Evolutionary conservation across 768 basidiomycete genomes (phyloP).

Genomic region (Boletus vinaceobasis): DNA sequence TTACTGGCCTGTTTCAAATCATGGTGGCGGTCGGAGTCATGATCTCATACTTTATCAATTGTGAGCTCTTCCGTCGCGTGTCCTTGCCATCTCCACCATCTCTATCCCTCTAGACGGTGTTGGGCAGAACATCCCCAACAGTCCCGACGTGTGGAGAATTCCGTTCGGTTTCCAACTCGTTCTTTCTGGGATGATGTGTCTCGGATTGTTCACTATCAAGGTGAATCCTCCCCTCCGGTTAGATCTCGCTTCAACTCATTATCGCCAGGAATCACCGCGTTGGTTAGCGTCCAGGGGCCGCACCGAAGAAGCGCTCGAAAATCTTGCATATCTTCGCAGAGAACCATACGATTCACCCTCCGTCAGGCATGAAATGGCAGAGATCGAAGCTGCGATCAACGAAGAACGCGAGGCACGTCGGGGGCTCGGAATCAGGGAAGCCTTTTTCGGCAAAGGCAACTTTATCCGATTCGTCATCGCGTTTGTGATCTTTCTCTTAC

Average conservation of each 20-base stretch:
- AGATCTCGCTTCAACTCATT: slow-evolving; percentile 8
- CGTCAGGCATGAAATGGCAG: slow-evolving; percentile 62
- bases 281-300: slow-evolving; percentile 68
- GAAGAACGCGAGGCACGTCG: slow-evolving; percentile 66
- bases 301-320: slow-evolving; percentile 48
- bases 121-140: slow-evolving; percentile 46
- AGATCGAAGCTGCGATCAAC: slow-evolving; percentile 75
- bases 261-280: slow-evolving; percentile 63
- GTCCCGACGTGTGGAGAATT: slow-evolving; percentile 60
- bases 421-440: slow-evolving; percentile 66
- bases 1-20: slow-evolving; percentile 85
- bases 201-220: slow-evolving; percentile 67
- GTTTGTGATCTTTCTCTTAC: slow-evolving; percentile 71
- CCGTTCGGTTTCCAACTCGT: slow-evolving; percentile 75
- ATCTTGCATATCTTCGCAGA: slow-evolving; percentile 63
- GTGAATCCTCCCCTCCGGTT: slow-evolving; percentile 20
- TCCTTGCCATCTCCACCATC: slow-evolving; percentile 7
- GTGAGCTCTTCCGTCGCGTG: slow-evolving; percentile 37
- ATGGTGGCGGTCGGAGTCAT: slow-evolving; percentile 83
- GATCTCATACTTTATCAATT: slow-evolving; percentile 80
- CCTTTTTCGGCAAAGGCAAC: slow-evolving; percentile 81
- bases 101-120: slow-evolving; percentile 48
- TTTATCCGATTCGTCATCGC: slow-evolving; percentile 82
- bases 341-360: slow-evolving; percentile 39
- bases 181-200: slow-evolving; percentile 65